Percentiles rank a stretch among this genome's conserved stretches.
Conservation (phyloP, 768 basidiomycete species). For the Psilocybe cubensis region DNA sequence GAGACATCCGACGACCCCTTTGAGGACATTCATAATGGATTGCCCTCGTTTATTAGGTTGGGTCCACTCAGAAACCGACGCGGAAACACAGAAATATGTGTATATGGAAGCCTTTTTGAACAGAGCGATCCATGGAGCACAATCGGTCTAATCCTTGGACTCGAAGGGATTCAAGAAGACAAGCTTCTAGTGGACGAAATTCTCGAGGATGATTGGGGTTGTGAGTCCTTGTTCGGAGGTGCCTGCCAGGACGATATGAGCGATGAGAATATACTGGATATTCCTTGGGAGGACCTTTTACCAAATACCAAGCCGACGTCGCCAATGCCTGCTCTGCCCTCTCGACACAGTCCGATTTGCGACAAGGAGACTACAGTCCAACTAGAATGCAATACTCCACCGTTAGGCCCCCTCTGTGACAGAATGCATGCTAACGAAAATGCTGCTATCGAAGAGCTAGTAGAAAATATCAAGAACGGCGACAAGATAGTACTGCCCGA, state of each 20-base stretch:
- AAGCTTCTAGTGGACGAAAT: background rate
- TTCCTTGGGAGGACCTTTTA: background rate
- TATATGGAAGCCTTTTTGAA: conserved; percentile 39
- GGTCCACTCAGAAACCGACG: background rate
- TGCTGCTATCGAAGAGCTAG: too few species aligned
- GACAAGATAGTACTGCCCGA: conserved; percentile 17
- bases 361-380: too few species aligned
- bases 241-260: background rate
- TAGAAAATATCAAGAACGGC: background rate
- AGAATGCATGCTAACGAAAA: background rate
- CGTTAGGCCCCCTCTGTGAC: background rate
- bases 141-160: conserved; percentile 45
- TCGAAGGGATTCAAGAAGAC: conserved; percentile 11
- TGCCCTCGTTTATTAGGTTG: conserved; percentile 16
- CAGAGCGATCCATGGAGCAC: conserved; percentile 48
- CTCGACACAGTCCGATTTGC: background rate
- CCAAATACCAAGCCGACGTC: background rate
- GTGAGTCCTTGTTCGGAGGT: background rate
- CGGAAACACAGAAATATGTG: background rate
- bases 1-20: background rate
- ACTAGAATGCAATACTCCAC: background rate
- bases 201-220: background rate
- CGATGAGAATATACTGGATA: background rate
- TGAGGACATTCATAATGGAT: background rate
- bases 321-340: background rate